Conservation (phyloP, 805 yeast species). For the Wickerhamiella sorbophila region DNA sequence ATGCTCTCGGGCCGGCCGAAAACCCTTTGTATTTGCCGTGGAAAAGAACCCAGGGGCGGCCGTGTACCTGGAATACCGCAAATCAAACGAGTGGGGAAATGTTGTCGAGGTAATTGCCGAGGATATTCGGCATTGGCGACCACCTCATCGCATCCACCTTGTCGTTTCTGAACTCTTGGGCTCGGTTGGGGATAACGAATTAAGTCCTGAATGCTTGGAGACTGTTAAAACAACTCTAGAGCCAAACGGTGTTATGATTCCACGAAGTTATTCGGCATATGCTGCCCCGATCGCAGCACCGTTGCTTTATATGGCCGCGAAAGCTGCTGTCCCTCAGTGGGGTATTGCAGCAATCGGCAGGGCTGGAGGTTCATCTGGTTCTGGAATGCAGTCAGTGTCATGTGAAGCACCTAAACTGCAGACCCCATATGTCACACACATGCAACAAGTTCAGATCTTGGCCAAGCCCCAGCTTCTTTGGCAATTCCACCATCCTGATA, state of each 20-base stretch:
- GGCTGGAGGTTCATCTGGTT: background rate
- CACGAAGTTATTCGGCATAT: slow-evolving; percentile 42
- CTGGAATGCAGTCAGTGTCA: background rate
- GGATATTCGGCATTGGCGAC: slow-evolving; percentile 46
- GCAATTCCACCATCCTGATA: slow-evolving; percentile 45
- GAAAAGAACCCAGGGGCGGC: slow-evolving; percentile 58
- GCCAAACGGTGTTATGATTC: slow-evolving; percentile 43
- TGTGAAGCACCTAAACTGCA: slow-evolving; percentile 14
- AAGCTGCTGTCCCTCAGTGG: background rate
- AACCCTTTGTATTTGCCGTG: slow-evolving; percentile 36
- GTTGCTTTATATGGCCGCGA: slow-evolving; percentile 26
- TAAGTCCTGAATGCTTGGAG: slow-evolving; percentile 67
- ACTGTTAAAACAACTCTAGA: slow-evolving; percentile 30
- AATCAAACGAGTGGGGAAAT: slow-evolving; percentile 38
- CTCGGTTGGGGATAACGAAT: slow-evolving; percentile 85
- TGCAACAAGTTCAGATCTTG: slow-evolving; percentile 30
- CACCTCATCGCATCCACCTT: slow-evolving; percentile 33
- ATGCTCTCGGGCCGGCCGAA: slow-evolving; percentile 11
- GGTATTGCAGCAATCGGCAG: background rate
- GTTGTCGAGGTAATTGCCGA: slow-evolving; percentile 36
- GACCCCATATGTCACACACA: slow-evolving; percentile 34
- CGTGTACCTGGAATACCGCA: slow-evolving; percentile 35
- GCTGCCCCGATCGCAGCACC: slow-evolving; percentile 59
- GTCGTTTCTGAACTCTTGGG: slow-evolving; percentile 76
- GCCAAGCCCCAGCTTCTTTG: slow-evolving; percentile 39